A percentile compares a stretch with the other conserved stretches of the same genome.
Evolutionary conservation across 352 stramenopile species (phyloP).

Genomic region (Phytophthora uliginosa): DNA sequence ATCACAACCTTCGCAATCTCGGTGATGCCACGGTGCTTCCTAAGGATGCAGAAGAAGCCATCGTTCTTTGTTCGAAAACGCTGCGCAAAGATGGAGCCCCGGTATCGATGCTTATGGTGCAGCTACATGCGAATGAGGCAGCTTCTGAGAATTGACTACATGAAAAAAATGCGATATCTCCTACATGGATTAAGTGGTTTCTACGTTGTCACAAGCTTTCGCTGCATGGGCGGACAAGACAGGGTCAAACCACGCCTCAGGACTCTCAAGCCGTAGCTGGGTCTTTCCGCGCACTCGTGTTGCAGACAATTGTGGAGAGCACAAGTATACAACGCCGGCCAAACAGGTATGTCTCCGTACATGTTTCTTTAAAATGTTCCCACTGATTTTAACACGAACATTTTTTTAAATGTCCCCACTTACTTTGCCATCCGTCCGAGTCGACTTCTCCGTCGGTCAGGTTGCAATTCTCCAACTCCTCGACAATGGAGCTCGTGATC

Average conservation of each 20-base stretch:
- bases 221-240: neutral
- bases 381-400: neutral
- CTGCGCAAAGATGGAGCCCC: neutral
- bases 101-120: neutral
- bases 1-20: neutral
- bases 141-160: neutral
- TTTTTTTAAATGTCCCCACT: neutral
- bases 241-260: neutral
- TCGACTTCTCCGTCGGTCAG: too few relatives aligned
- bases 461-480: too few relatives aligned
- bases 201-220: neutral
- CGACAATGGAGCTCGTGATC: too few relatives aligned
- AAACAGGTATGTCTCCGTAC: neutral
- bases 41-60: neutral
- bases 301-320: neutral
- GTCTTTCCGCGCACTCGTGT: neutral
- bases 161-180: neutral
- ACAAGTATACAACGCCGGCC: neutral
- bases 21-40: neutral
- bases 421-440: neutral
- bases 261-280: neutral
- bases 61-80: neutral
- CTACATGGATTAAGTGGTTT: neutral
- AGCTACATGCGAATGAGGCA: neutral
- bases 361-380: neutral